Conservation (phyloP, 768 basidiomycete species). For the Saitozyma podzolica region DNA sequence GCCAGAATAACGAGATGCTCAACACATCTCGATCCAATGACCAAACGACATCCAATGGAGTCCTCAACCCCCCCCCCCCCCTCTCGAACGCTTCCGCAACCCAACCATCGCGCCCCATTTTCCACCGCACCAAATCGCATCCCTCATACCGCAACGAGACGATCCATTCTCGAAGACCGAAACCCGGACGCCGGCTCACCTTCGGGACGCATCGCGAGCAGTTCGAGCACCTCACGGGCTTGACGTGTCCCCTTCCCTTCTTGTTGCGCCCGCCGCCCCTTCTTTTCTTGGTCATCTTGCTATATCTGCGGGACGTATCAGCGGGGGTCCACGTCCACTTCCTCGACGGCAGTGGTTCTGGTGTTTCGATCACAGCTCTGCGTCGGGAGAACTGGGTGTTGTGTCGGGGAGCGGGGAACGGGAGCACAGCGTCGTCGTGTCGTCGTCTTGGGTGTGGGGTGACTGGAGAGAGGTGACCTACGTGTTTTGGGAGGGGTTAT, state of each 20-base stretch:
- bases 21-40: background rate
- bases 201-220: conserved; percentile 94
- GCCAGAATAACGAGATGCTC: background rate
- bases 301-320: background rate
- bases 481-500: background rate
- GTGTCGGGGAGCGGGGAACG: background rate
- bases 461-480: background rate
- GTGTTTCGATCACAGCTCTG: background rate
- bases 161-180: background rate
- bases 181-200: conserved; percentile 33
- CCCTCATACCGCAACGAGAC: background rate
- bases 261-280: conserved; percentile 99
- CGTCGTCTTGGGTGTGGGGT: background rate
- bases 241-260: conserved; percentile 95
- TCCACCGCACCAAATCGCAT: background rate
- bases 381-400: background rate
- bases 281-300: conserved; percentile 90
- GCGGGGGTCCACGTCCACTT: background rate
- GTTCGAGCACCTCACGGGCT: conserved; percentile 95
- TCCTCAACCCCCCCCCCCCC: no score
- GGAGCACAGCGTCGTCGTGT: background rate
- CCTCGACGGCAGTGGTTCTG: background rate
- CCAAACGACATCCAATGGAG: background rate
- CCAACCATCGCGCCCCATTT: background rate
- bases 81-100: background rate